These are phyloP conservation scores for Wickerhamomyces xylosicus DNA, from an alignment of 805 yeast genomes.

Conservation along the genomic window DNA sequence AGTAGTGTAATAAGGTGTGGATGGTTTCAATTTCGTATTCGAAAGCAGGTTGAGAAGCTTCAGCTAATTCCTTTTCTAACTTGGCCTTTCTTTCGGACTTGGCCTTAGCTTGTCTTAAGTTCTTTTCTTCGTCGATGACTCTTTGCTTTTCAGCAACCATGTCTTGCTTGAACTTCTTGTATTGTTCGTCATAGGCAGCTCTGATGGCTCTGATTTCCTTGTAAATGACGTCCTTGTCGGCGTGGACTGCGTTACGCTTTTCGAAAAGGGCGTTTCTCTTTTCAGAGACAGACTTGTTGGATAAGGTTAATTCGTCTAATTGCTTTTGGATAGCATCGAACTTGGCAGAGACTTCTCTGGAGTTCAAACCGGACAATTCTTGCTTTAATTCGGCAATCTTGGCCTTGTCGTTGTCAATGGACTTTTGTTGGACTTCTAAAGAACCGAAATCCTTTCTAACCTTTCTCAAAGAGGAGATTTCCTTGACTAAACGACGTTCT, in stretches of 20 bases:
- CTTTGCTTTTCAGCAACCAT: slow-evolving; percentile 69
- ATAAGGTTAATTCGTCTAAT: slow-evolving; percentile 53
- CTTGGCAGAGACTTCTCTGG: slow-evolving; percentile 56
- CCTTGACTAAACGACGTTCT: slow-evolving; percentile 78
- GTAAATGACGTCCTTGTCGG: slow-evolving; percentile 60
- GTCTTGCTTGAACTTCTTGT: slow-evolving; percentile 56
- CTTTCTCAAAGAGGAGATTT: slow-evolving; percentile 75
- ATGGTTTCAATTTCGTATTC: slow-evolving; percentile 67
- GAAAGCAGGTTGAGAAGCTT: slow-evolving; percentile 78
- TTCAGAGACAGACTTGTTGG: slow-evolving; percentile 51
- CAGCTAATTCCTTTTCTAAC: slow-evolving; percentile 61
- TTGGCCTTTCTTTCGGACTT: slow-evolving; percentile 44
- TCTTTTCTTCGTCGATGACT: slow-evolving; percentile 42
- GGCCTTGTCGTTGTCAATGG: slow-evolving; percentile 68
- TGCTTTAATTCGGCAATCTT: slow-evolving; percentile 70
- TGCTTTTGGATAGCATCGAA: slow-evolving; percentile 61
- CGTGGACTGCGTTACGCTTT: slow-evolving; percentile 57
- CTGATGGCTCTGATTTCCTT: slow-evolving; percentile 57
- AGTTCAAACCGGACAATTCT: slow-evolving; percentile 40
- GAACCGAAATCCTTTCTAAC: slow-evolving; percentile 67
- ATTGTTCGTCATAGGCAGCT: slow-evolving; percentile 66
- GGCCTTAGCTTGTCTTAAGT: slow-evolving; percentile 35
- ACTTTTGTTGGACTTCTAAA: slow-evolving; percentile 65
- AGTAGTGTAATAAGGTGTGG: slow-evolving; percentile 58
- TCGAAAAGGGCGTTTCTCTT: slow-evolving; percentile 55